Percentiles rank a stretch among this genome's conserved stretches.
Evolutionary conservation across 2,329 filamentous ascomycete genomes (phyloP).

Genomic region (Diaporthe citriasiana): DNA sequence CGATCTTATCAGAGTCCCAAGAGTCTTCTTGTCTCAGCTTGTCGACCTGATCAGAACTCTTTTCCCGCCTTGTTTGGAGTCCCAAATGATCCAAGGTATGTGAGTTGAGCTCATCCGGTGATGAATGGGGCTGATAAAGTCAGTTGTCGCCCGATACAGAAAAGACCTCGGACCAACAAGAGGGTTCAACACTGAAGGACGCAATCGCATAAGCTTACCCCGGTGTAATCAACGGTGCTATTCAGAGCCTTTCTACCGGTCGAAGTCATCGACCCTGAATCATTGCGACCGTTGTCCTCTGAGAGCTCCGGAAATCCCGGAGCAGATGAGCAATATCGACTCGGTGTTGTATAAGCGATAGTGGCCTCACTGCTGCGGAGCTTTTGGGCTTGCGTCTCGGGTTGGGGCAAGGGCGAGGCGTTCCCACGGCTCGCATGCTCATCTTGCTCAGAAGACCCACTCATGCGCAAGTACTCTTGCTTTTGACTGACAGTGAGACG

Average conservation of each 20-base stretch:
- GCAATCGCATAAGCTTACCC: neutral
- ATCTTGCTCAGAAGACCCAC: constrained; percentile 44
- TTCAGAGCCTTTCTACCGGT: neutral
- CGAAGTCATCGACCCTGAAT: constrained; percentile 29
- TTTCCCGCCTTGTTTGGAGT: constrained; percentile 39
- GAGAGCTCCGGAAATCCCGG: constrained; percentile 32
- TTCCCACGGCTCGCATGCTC: constrained; percentile 35
- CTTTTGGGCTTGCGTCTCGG: constrained; percentile 39
- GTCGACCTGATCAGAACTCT: neutral
- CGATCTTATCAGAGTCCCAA: constrained; percentile 43
- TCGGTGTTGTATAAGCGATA: constrained; percentile 55
- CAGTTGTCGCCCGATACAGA: neutral
- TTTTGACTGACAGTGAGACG: constrained; percentile 55
- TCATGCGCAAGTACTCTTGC: constrained; percentile 52
- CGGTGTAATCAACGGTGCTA: neutral
- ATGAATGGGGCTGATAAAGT: constrained; percentile 34
- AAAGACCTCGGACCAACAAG: neutral
- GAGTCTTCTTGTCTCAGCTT: constrained; percentile 25
- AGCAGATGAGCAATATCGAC: constrained; percentile 46
- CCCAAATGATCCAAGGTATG: constrained; percentile 3
- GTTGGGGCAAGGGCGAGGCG: constrained; percentile 37
- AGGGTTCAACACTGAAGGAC: neutral
- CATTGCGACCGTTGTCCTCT: neutral
- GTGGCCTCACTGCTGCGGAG: constrained; percentile 52
- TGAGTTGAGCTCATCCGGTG: constrained; percentile 40